A percentile compares a stretch with the other conserved stretches of the same genome.
These are phyloP conservation scores for Hypoxylon rickii DNA, from an alignment of 495 filamentous ascomycete genomes.

Conservation along the genomic window DNA sequence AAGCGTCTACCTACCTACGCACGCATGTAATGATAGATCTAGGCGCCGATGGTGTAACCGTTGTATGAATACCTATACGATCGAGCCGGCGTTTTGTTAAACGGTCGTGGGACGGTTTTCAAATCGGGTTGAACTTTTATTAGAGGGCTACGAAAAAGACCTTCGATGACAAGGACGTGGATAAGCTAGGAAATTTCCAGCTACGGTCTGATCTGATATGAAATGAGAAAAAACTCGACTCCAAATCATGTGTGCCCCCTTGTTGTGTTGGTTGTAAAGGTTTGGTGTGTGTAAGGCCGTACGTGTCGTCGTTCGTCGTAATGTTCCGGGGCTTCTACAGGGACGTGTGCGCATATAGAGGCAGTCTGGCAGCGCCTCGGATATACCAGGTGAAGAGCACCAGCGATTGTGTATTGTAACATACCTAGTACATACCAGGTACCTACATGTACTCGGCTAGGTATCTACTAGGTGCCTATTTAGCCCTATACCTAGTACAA, in stretches of 20 bases:
- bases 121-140: conserved; percentile 17
- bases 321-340: too few relatives aligned
- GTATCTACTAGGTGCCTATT: too few relatives aligned
- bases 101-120: conserved; percentile 20
- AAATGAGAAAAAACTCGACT: conserved; percentile 30
- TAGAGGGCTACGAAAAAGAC: conserved; percentile 22
- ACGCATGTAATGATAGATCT: conserved; percentile 28
- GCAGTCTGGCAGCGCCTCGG: not conserved
- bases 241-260: not conserved
- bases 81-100: conserved; percentile 30
- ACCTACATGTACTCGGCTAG: too few relatives aligned
- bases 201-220: not conserved
- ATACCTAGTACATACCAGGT: not conserved
- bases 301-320: too few relatives aligned
- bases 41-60: conserved; percentile 9
- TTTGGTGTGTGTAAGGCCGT: too few relatives aligned
- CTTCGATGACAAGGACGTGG: not conserved
- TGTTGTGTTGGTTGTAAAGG: too few relatives aligned
- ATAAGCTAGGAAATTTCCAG: conserved; percentile 15
- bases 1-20: too few relatives aligned
- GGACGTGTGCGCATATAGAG: too few relatives aligned
- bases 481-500: too few relatives aligned
- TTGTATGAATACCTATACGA: conserved; percentile 36
- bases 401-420: too few relatives aligned
- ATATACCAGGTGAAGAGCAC: too few relatives aligned